Conservation (phyloP, 2,329 filamentous ascomycete genomes). For the Diaporthe australafricana region DNA sequence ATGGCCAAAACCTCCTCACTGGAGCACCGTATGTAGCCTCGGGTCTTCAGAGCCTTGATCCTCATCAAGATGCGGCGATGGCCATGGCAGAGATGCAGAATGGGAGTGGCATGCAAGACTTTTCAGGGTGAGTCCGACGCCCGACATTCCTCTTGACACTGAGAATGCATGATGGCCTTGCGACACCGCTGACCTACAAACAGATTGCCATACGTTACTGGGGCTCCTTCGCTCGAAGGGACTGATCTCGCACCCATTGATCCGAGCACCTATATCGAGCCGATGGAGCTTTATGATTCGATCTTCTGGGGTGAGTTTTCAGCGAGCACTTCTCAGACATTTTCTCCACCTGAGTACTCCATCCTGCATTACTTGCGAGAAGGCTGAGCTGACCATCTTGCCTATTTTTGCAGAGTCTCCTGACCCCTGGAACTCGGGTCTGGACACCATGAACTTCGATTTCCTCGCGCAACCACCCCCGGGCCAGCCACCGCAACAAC, state of each 20-base stretch:
- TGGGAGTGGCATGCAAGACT: slow-evolving; percentile 60
- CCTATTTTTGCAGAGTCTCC: slow-evolving; percentile 63
- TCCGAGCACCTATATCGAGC: slow-evolving; percentile 70
- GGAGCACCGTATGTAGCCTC: slow-evolving; percentile 37
- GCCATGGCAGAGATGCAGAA: slow-evolving; percentile 76
- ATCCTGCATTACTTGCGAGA: too few species aligned
- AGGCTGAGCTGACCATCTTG: neutral
- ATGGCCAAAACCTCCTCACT: slow-evolving; percentile 38
- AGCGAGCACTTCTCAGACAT: slow-evolving; percentile 3
- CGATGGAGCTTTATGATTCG: slow-evolving; percentile 76
- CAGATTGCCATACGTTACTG: slow-evolving; percentile 28
- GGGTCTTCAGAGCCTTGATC: slow-evolving; percentile 53
- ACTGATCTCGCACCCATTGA: slow-evolving; percentile 63
- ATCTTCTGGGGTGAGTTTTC: slow-evolving; percentile 72
- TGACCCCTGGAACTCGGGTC: slow-evolving; percentile 67
- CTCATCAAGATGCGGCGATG: slow-evolving; percentile 71
- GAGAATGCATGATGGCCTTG: too few species aligned
- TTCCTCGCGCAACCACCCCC: slow-evolving; percentile 70
- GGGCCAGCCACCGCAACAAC: slow-evolving; percentile 65
- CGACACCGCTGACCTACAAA: slow-evolving; percentile 1
- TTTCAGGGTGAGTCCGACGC: slow-evolving; percentile 49
- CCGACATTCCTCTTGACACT: neutral
- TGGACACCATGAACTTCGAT: slow-evolving; percentile 70
- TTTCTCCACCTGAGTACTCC: neutral
- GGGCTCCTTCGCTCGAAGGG: slow-evolving; percentile 50